Evolutionary conservation across 2,329 filamentous ascomycete genomes (phyloP), one percentile per base, ranked within the genome.

Genomic region (Tolypocladium cylindrosporum): DNA sequence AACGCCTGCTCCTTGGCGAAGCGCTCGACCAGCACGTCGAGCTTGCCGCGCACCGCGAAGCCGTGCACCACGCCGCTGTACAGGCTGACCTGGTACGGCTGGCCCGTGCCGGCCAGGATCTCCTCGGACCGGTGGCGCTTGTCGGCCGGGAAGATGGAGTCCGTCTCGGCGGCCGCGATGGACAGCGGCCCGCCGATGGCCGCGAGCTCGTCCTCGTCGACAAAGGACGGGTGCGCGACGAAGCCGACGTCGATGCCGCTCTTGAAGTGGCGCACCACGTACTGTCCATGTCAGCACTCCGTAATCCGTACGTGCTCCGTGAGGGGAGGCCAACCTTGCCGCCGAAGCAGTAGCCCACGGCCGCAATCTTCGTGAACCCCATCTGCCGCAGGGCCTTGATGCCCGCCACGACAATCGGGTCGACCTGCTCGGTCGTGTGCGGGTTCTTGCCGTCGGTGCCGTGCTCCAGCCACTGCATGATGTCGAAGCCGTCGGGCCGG

Each of bases 1-100:
- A 92, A 92, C 0, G 90, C 89, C 69, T 85, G 80, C 74, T 93
- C 88, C 78, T 92, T 92, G 39, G 85, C 88, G 68, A 84, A 92
- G 71, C 80, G 84, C 67, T 82, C 73, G 58, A 67, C 63, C 24
- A 74, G 73, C 58, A 79, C 73, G 3, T 73, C 74, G 36, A 79
- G 58, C 65, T 93, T 85, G 4, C 77, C 82, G 41, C 89, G 80
- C 9, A 90, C 86, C 19, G 84, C 86, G 65, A 93, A 94, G 0
- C 90, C 90, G 67, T 94, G 90, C 60, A 75, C 69, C 8, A 88
- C 86, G 42, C 82, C 83, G 19, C 83, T 82, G 76, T 86, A 93
- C 48, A 93, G 72, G 61, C 79, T 84, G 59, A 91, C 80, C 69
- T 91, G 86, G 72, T 86, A 93, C 9, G 84, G 73, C 58, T 77